A percentile compares a stretch with the other conserved stretches of the same genome.
Conservation (phyloP, 805 yeast genomes). For the Candida alai region DNA sequence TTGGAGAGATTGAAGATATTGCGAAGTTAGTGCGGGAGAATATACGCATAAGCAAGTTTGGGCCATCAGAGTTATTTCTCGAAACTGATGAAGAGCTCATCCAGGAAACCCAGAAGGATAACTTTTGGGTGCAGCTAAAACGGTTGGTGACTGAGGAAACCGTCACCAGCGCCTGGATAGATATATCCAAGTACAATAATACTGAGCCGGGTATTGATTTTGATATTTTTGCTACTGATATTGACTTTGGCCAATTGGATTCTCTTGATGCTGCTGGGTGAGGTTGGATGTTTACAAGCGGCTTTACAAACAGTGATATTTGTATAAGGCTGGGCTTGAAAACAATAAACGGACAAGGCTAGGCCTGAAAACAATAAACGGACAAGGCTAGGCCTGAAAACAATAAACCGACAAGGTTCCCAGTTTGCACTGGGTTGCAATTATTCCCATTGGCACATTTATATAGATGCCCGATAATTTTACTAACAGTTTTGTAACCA, state of each 20-base stretch:
- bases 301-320: too few species aligned
- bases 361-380: too few species aligned
- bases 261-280: too few species aligned
- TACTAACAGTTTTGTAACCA: too few species aligned
- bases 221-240: slow-evolving; percentile 2
- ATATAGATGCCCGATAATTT: too few species aligned
- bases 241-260: not conserved
- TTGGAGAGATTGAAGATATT: slow-evolving; percentile 1
- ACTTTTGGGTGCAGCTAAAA: slow-evolving; percentile 13
- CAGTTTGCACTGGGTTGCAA: too few species aligned
- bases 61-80: not conserved
- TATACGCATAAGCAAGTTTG: not conserved
- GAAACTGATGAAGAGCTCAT: slow-evolving; percentile 7
- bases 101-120: slow-evolving; percentile 10
- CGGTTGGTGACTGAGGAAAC: slow-evolving; percentile 3
- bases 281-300: too few species aligned
- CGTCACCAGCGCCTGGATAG: slow-evolving; percentile 6
- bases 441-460: too few species aligned
- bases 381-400: too few species aligned
- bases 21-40: slow-evolving; percentile 1
- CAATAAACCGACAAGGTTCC: too few species aligned
- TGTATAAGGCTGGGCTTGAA: too few species aligned
- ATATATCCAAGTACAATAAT: not conserved
- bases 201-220: slow-evolving; percentile 1
- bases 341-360: too few species aligned